Percentiles rank a stretch among this genome's conserved stretches.
Evolutionary conservation across 768 basidiomycete species (phyloP).

Genomic region (Phylloporus scabripes): DNA sequence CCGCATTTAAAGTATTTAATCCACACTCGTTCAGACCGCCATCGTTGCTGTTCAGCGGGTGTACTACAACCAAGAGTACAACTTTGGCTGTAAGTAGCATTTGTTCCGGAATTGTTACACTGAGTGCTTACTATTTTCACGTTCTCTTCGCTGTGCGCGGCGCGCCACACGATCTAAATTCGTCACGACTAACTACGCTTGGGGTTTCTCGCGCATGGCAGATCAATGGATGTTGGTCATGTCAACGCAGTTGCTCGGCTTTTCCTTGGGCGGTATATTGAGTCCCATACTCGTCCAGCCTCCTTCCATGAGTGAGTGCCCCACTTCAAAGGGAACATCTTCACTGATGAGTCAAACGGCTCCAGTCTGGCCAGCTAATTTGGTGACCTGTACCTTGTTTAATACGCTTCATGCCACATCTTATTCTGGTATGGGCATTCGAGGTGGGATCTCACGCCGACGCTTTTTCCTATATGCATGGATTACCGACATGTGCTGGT

Average conservation of each 20-base stretch:
- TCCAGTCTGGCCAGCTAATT: constrained; percentile 67
- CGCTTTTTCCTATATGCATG: constrained; percentile 48
- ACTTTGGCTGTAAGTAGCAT: constrained; percentile 40
- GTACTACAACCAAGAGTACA: constrained; percentile 56
- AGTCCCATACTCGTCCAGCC: constrained; percentile 62
- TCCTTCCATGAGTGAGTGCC: constrained; percentile 53
- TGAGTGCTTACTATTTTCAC: neutral
- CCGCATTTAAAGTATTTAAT: neutral
- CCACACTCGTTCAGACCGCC: too few species aligned
- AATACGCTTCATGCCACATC: constrained; percentile 64
- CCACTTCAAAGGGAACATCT: neutral
- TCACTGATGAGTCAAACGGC: neutral
- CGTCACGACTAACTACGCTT: neutral
- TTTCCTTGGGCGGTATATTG: constrained; percentile 52
- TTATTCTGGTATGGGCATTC: constrained; percentile 39
- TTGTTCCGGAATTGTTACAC: neutral
- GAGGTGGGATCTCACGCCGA: constrained; percentile 46
- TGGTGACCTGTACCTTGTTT: constrained; percentile 66
- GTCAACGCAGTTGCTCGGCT: constrained; percentile 69
- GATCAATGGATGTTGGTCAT: constrained; percentile 60
- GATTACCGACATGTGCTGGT: constrained; percentile 34
- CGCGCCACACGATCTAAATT: neutral
- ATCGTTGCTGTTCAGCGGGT: constrained; percentile 57
- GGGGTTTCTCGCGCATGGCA: constrained; percentile 11
- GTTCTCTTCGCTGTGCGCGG: neutral